Evolutionary conservation across 2,329 filamentous ascomycete species (phyloP).

Genomic region (Trichophyton rubrum): DNA sequence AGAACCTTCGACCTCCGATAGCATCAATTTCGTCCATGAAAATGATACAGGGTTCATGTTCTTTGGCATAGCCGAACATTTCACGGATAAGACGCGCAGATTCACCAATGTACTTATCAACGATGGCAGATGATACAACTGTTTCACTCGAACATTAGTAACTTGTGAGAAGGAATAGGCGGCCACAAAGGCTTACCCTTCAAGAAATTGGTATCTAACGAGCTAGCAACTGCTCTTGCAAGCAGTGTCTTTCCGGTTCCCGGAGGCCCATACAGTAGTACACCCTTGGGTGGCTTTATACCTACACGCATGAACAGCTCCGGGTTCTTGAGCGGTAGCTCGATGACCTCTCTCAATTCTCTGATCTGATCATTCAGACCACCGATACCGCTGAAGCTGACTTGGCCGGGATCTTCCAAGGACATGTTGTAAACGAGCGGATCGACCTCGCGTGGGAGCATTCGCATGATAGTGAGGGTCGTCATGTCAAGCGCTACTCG

Average conservation of each 20-base stretch:
- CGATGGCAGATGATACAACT: conserved; percentile 98
- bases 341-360: conserved; percentile 93
- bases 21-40: conserved; percentile 99
- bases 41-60: conserved; percentile 98
- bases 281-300: conserved; percentile 97
- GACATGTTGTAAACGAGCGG: conserved; percentile 99
- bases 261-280: conserved; percentile 87
- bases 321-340: conserved; percentile 94
- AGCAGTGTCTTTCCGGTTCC: conserved; percentile 94
- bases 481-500: conserved; percentile 98
- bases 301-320: conserved; percentile 93
- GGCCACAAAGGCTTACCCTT: conserved; percentile 52
- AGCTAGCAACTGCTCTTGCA: conserved; percentile 88
- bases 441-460: conserved; percentile 96
- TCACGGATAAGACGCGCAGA: conserved; percentile 93
- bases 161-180: background rate
- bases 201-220: conserved; percentile 93
- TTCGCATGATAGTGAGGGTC: conserved; percentile 98
- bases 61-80: conserved; percentile 99
- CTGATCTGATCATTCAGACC: conserved; percentile 96
- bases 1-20: conserved; percentile 92
- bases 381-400: conserved; percentile 96
- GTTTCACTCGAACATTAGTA: conserved; percentile 5
- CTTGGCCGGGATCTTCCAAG: conserved; percentile 88
- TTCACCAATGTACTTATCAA: conserved; percentile 99